These are phyloP conservation scores for Quercus robur DNA, from an alignment of 306 rosid genomes.

Conservation along the genomic window DNA sequence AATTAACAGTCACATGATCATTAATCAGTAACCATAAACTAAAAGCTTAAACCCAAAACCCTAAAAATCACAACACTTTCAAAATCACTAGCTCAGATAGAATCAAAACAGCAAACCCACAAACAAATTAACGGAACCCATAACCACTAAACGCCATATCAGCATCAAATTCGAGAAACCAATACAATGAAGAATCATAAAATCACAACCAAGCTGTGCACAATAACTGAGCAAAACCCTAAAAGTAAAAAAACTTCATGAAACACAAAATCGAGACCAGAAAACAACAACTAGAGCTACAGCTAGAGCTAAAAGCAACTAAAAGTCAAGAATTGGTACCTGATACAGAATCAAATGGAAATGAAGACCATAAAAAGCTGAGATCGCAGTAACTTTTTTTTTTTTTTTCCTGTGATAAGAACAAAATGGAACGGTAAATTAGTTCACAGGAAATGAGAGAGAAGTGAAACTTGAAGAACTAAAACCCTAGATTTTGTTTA, in stretches of 20 bases:
- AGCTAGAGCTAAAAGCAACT: neutral
- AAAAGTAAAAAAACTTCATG: constrained; percentile 8
- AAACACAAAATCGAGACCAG: neutral
- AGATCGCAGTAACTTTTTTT: neutral
- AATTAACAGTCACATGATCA: neutral
- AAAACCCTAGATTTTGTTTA: constrained; percentile 55
- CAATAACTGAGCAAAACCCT: constrained; percentile 30
- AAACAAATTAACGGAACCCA: constrained; percentile 20
- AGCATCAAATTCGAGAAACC: constrained; percentile 5
- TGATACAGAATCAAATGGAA: constrained; percentile 14
- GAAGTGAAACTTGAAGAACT: constrained; percentile 18
- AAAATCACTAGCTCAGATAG: neutral
- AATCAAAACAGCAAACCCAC: neutral
- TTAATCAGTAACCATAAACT: neutral
- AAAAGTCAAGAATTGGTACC: constrained; percentile 24
- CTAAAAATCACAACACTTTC: constrained; percentile 1
- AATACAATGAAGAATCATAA: constrained; percentile 2
- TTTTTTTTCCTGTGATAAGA: neutral
- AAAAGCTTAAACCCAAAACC: constrained; percentile 1
- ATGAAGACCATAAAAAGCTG: constrained; percentile 3
- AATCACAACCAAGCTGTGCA: neutral
- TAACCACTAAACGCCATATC: neutral
- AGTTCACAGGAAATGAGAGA: neutral
- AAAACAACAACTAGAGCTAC: constrained; percentile 7
- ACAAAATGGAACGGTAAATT: neutral